phyloP scores from a whole-genome alignment of 495 filamentous ascomycete genomes.

The Friedmanniomyces simplex region DNA sequence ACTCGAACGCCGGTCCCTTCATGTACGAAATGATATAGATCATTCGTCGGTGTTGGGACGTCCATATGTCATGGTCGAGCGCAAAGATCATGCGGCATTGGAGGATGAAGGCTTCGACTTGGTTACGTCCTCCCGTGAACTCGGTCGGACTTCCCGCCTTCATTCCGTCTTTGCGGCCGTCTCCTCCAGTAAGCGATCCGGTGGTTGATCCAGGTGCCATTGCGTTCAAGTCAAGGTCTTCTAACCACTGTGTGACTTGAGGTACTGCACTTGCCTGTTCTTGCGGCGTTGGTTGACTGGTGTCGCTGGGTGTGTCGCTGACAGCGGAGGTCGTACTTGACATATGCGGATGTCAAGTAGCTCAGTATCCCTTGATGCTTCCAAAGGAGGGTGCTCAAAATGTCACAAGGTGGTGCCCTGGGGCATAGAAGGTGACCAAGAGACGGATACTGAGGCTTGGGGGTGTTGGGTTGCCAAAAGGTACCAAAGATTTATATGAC shows the following conservation, averaged over 20 bases:
- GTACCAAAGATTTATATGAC: background rate
- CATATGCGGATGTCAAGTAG: background rate
- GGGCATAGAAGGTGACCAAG: background rate
- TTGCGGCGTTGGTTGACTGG: background rate
- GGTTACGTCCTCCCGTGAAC: background rate
- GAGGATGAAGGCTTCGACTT: background rate
- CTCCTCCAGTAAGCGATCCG: background rate
- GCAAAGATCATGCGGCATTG: background rate
- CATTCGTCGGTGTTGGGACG: background rate
- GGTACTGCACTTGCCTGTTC: too few species aligned
- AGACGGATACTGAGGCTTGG: background rate
- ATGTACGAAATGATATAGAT: background rate
- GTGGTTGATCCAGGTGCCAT: too few species aligned
- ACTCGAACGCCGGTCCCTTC: background rate
- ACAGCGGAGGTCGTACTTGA: background rate
- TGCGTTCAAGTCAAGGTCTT: too few species aligned
- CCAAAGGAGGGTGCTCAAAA: background rate
- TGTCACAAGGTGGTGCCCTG: background rate
- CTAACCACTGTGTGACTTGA: too few species aligned
- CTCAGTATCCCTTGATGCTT: background rate
- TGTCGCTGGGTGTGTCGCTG: background rate
- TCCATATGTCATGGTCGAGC: background rate
- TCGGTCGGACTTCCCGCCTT: background rate
- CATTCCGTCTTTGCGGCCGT: background rate
- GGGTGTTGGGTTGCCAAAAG: background rate